These are phyloP conservation scores for Penicillium manginii DNA, from an alignment of 495 filamentous ascomycete species.

Conservation along the genomic window DNA sequence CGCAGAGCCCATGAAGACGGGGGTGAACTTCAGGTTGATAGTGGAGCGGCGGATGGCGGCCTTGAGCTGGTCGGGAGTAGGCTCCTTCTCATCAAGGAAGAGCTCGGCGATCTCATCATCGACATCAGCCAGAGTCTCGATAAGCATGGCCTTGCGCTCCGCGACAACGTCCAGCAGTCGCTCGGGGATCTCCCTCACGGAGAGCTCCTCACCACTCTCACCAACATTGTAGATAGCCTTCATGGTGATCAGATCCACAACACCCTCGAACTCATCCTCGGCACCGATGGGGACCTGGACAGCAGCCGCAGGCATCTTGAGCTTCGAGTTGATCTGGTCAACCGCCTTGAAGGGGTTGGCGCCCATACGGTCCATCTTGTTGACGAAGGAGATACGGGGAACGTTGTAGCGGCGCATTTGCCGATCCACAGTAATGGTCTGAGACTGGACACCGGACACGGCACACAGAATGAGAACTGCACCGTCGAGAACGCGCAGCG, in stretches of 20 bases:
- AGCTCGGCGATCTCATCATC: conserved; percentile 98
- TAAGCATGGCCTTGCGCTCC: conserved; percentile 80
- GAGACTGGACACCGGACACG: conserved; percentile 94
- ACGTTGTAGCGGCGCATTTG: conserved; percentile 99
- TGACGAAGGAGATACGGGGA: conserved; percentile 92
- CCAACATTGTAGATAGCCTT: conserved; percentile 92
- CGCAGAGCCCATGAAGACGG: conserved; percentile 95
- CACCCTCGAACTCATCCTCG: conserved; percentile 91
- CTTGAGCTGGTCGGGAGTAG: conserved; percentile 79
- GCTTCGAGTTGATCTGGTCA: conserved; percentile 94
- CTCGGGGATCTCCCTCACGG: conserved; percentile 78
- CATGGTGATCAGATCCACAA: conserved; percentile 93
- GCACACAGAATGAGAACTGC: conserved; percentile 99
- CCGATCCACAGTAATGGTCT: conserved; percentile 97
- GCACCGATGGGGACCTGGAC: conserved; percentile 94
- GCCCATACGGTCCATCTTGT: conserved; percentile 99
- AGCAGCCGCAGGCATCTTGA: conserved; percentile 89
- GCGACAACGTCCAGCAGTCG: conserved; percentile 72
- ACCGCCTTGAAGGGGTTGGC: conserved; percentile 98
- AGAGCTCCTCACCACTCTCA: conserved; percentile 68
- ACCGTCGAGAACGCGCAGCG: conserved; percentile 92
- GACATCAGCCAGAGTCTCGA: conserved; percentile 95
- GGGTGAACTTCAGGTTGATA: conserved; percentile 86
- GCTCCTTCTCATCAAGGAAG: conserved; percentile 84
- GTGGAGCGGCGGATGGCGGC: conserved; percentile 89